Evolutionary conservation across 352 stramenopile species (phyloP).

Genomic region (Globisporangium parvum): DNA sequence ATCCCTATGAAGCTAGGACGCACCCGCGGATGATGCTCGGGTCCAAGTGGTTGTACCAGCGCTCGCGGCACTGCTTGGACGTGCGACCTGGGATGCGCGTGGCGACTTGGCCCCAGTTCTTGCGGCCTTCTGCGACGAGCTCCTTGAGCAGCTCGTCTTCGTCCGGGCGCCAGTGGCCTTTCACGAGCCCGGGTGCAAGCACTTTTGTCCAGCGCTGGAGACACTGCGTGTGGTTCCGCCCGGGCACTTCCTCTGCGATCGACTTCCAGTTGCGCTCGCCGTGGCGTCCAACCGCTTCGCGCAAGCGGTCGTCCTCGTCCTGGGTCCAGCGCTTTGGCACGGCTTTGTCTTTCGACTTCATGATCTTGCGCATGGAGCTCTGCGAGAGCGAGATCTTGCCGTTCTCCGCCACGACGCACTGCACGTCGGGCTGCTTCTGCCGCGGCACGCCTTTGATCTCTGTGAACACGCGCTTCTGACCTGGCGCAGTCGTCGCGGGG

Average conservation of each 20-base stretch:
- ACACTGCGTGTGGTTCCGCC: slow-evolving; percentile 86
- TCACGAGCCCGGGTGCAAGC: slow-evolving; percentile 92
- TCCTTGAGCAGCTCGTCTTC: slow-evolving; percentile 89
- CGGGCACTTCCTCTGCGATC: slow-evolving; percentile 79
- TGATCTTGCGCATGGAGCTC: slow-evolving; percentile 52
- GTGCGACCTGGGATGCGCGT: slow-evolving; percentile 77
- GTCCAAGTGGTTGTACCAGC: slow-evolving; percentile 89
- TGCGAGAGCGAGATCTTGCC: slow-evolving; percentile 41
- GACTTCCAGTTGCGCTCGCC: slow-evolving; percentile 87
- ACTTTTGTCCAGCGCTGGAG: slow-evolving; percentile 91
- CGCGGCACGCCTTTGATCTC: slow-evolving; percentile 81
- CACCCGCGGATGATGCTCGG: slow-evolving; percentile 14
- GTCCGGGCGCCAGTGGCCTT: slow-evolving; percentile 92
- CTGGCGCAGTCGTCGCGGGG: slow-evolving; percentile 4
- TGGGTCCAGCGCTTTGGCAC: slow-evolving; percentile 75
- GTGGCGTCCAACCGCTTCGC: slow-evolving; percentile 66
- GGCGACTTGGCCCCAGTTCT: slow-evolving; percentile 88
- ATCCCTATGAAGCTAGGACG: neutral
- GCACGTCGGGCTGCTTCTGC: slow-evolving; percentile 77
- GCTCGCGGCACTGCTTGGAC: slow-evolving; percentile 88
- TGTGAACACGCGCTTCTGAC: slow-evolving; percentile 74
- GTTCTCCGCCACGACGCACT: slow-evolving; percentile 29
- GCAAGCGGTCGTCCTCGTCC: slow-evolving; percentile 75
- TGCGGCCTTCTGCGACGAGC: slow-evolving; percentile 67
- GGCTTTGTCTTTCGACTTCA: slow-evolving; percentile 83